Conservation (phyloP, 2,329 filamentous ascomycete genomes). For the Parasarocladium wereldwijsianum region DNA sequence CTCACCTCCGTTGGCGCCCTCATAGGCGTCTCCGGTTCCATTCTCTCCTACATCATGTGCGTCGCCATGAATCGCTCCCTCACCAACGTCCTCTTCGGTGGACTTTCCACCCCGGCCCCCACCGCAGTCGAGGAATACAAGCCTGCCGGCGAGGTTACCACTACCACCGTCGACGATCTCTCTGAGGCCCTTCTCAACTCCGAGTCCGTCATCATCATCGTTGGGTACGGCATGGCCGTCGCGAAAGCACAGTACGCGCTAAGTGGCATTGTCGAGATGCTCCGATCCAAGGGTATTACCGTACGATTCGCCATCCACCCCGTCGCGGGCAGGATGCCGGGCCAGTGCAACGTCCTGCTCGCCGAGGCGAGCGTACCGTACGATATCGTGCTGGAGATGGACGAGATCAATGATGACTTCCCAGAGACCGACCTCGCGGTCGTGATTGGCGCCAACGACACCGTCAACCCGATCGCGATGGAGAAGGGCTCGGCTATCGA, state of each 20-base stretch:
- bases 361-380: constrained; percentile 82
- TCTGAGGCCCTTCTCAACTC: constrained; percentile 61
- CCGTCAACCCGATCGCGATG: constrained; percentile 78
- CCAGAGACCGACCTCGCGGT: constrained; percentile 71
- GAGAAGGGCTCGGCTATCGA: constrained; percentile 75
- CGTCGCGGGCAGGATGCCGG: constrained; percentile 82
- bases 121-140: constrained; percentile 48
- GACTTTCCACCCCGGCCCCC: constrained; percentile 31
- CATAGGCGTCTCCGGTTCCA: constrained; percentile 79
- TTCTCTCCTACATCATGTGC: constrained; percentile 77
- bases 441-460: constrained; percentile 86
- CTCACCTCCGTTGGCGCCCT: constrained; percentile 74
- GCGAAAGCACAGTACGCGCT: constrained; percentile 89
- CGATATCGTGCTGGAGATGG: constrained; percentile 88
- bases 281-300: constrained; percentile 62
- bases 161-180: constrained; percentile 67
- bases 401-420: constrained; percentile 92
- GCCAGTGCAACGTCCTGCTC: constrained; percentile 81
- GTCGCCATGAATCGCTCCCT: constrained; percentile 84
- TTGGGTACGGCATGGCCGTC: constrained; percentile 89
- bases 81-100: constrained; percentile 81
- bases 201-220: constrained; percentile 77
- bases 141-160: constrained; percentile 65
- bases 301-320: constrained; percentile 86
- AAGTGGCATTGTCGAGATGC: constrained; percentile 60